These are phyloP conservation scores for Saccharomyces hybrid DNA, from an alignment of 1,139 yeast species.

Conservation along the genomic window DNA sequence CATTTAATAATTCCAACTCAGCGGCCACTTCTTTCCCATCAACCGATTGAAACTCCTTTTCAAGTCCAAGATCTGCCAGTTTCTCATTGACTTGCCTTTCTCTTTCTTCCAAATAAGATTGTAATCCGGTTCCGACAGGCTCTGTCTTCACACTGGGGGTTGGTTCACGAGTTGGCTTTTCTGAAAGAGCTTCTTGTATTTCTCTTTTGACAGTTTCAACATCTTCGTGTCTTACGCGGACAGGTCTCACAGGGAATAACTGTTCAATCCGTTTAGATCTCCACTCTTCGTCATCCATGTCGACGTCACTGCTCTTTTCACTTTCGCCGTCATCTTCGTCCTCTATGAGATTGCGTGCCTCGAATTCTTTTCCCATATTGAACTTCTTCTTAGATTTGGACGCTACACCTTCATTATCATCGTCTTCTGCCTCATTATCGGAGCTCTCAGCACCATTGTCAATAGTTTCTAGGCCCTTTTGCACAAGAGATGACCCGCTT, in stretches of 20 bases:
- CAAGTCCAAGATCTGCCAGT: background rate
- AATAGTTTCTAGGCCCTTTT: conserved; percentile 28
- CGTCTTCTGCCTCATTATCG: conserved; percentile 13
- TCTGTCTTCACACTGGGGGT: conserved; percentile 22
- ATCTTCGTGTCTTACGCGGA: conserved; percentile 37
- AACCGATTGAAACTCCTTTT: conserved; percentile 12
- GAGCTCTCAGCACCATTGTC: conserved; percentile 24
- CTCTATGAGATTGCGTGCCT: conserved; percentile 17
- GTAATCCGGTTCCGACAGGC: conserved; percentile 18
- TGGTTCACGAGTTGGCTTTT: conserved; percentile 25
- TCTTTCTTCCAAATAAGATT: background rate
- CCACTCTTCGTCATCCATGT: conserved; percentile 26
- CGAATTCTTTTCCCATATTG: conserved; percentile 55
- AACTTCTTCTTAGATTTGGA: conserved; percentile 36
- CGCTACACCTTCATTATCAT: conserved; percentile 17
- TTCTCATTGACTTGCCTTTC: background rate
- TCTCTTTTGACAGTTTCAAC: conserved; percentile 21
- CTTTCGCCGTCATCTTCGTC: conserved; percentile 32
- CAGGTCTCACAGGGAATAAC: conserved; percentile 45
- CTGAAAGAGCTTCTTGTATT: conserved; percentile 22
- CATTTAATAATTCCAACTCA: conserved; percentile 27
- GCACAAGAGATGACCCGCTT: conserved; percentile 20
- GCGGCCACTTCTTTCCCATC: conserved; percentile 32
- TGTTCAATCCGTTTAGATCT: conserved; percentile 33
- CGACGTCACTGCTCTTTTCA: conserved; percentile 29